phyloP scores from a whole-genome alignment of 805 yeast genomes.

The Ogataea trehaloabstinens region DNA sequence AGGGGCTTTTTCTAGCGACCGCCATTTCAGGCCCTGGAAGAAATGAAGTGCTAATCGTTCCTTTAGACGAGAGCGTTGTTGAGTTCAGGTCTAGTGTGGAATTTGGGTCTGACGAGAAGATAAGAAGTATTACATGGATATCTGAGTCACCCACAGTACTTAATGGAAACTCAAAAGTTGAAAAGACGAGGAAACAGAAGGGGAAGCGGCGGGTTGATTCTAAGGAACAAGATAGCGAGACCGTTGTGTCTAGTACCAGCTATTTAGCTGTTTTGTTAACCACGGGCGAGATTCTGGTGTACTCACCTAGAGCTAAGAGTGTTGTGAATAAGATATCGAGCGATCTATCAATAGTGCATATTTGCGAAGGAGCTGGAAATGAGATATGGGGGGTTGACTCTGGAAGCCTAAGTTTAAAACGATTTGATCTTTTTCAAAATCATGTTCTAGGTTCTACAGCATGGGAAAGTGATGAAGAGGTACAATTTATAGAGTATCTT shows the following conservation, averaged over 20 bases:
- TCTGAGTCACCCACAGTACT: background rate
- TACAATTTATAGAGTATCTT: slow-evolving; percentile 14
- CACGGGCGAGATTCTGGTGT: slow-evolving; percentile 40
- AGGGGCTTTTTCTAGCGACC: slow-evolving; percentile 28
- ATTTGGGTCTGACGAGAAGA: slow-evolving; percentile 38
- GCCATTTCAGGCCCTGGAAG: slow-evolving; percentile 42
- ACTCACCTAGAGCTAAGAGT: slow-evolving; percentile 42
- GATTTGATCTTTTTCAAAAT: slow-evolving; percentile 24
- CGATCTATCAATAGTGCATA: slow-evolving; percentile 25
- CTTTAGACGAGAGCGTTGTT: slow-evolving; percentile 23
- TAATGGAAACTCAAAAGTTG: background rate
- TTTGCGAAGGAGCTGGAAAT: slow-evolving; percentile 25
- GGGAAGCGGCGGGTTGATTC: too few species aligned
- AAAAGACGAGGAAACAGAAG: background rate
- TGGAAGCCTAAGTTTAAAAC: slow-evolving; percentile 23
- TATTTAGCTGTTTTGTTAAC: slow-evolving; percentile 22
- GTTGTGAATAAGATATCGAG: slow-evolving; percentile 37
- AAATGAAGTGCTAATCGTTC: slow-evolving; percentile 43
- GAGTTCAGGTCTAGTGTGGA: slow-evolving; percentile 36
- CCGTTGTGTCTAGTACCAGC: background rate
- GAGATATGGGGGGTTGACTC: slow-evolving; percentile 32
- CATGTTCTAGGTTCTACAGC: slow-evolving; percentile 19
- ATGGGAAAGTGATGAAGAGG: slow-evolving; percentile 19
- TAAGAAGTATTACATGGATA: slow-evolving; percentile 39
- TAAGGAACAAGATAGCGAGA: background rate